A percentile compares a stretch with the other conserved stretches of the same genome.
Evolutionary conservation across 768 basidiomycete species (phyloP).

Genomic region (Ramaria sp.): DNA sequence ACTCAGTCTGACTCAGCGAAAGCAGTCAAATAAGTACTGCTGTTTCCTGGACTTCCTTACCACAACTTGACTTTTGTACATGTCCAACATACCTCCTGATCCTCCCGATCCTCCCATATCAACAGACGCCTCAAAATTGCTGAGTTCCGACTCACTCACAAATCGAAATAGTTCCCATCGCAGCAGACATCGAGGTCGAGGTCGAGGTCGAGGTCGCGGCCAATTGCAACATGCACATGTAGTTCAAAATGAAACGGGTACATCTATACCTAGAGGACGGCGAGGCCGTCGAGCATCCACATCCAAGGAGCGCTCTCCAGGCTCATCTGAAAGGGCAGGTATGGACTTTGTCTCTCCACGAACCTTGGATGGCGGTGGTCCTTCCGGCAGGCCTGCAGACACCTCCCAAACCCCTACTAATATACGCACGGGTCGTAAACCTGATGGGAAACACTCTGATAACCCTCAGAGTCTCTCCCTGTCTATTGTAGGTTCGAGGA

Average conservation of each 20-base stretch:
- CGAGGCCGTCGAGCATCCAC: background rate
- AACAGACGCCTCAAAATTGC: background rate
- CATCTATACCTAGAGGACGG: background rate
- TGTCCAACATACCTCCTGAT: conserved; percentile 7
- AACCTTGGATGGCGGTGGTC: too few relatives aligned
- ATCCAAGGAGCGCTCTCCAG: background rate
- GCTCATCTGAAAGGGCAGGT: background rate
- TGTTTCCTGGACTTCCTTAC: too few relatives aligned
- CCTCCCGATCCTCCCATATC: conserved; percentile 4
- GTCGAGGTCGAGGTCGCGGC: background rate
- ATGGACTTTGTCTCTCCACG: background rate
- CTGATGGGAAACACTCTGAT: background rate
- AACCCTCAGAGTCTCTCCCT: background rate
- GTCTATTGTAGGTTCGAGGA: background rate
- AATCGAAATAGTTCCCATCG: background rate
- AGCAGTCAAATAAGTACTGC: too few relatives aligned
- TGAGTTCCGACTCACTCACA: background rate
- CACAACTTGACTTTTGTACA: background rate
- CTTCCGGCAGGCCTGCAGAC: too few relatives aligned
- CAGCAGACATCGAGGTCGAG: conserved; percentile 4
- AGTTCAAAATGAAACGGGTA: background rate
- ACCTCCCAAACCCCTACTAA: background rate
- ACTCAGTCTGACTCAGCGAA: background rate
- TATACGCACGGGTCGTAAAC: background rate
- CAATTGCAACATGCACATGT: background rate